phyloP scores from a whole-genome alignment of 306 rosid species.

The Benincasa hispida region DNA sequence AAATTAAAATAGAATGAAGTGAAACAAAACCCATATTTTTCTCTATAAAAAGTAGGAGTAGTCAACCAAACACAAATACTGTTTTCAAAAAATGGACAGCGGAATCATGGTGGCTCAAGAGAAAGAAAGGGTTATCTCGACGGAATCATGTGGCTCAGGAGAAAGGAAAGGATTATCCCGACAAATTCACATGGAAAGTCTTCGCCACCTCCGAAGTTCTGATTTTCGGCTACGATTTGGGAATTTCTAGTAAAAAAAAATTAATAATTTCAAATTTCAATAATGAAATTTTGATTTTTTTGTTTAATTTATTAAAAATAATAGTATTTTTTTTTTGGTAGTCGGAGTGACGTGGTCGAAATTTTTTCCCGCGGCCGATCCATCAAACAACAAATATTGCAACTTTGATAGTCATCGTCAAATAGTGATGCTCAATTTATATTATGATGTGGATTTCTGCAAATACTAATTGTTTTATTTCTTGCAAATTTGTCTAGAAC shows the following conservation, averaged over 20 bases:
- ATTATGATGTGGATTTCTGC: too few relatives aligned
- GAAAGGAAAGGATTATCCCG: conserved; percentile 27
- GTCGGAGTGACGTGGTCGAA: conserved; percentile 66
- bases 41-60: too few relatives aligned
- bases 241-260: conserved; percentile 47
- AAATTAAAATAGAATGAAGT: too few relatives aligned
- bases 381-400: conserved; percentile 47
- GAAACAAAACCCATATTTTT: too few relatives aligned
- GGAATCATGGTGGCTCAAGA: neutral
- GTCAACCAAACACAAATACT: neutral
- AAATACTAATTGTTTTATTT: too few relatives aligned
- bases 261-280: too few relatives aligned
- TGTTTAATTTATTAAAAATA: too few relatives aligned
- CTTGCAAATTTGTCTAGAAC: too few relatives aligned
- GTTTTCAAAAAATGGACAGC: conserved; percentile 15
- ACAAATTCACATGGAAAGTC: conserved; percentile 43
- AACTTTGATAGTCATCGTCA: conserved; percentile 61
- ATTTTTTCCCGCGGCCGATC: conserved; percentile 45
- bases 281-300: too few relatives aligned
- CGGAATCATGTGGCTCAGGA: neutral
- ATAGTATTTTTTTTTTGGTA: neutral
- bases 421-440: conserved; percentile 35
- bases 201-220: conserved; percentile 60
- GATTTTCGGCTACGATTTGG: conserved; percentile 78
- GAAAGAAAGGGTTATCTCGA: conserved; percentile 29